Evolutionary conservation across 768 basidiomycete genomes (phyloP), one percentile per base, ranked within the genome.

Genomic region (Termitomyces sp.): DNA sequence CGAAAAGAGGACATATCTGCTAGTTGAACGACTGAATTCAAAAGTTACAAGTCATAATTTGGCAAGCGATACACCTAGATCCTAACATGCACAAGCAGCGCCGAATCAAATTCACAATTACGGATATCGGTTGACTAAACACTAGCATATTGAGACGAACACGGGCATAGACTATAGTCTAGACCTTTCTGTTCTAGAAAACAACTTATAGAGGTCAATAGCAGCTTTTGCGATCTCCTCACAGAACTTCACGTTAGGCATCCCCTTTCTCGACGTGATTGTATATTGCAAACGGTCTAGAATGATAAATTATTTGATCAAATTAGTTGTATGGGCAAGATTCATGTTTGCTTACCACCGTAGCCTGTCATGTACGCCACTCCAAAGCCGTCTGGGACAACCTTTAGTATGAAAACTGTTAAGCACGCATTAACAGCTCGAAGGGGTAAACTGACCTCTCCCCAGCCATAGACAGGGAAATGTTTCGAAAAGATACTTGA

Each of bases 311-410:
- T 26, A 42, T 19, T n/a, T 12, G 32, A 49, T 8, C 37, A 37
- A 24, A 28, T 19, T 30, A 24, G 55, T 55, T 54, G 35, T 14
- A 37, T 56, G 59, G 14, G 21, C 8, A 46, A n/a, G 28, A 37
- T 24, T 11, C 38, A 21, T 37, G 19, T 26, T 17, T 17, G 67
- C 80, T 53, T 55, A 87, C 88, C 84, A 59, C 90, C 82, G 63
- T 82, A 88, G 38, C 90, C 90, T n/a, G 94, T 94, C 81, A 93
- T 86, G 66, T 98, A 98, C 12, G 93, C 88, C 30, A 98, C 87
- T 32, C 95, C 95, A 65, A 95, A 98, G 1, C 95, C 95, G 60
- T 97, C 87, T 1, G 90, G 86, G 24, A 96, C 92, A 44, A 98
- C 90, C 80, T 81, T 54, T 22, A 32, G 10, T 54, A 54, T 34